phyloP scores from a whole-genome alignment of 345 rosid genomes.

The Luvunga scandens region DNA sequence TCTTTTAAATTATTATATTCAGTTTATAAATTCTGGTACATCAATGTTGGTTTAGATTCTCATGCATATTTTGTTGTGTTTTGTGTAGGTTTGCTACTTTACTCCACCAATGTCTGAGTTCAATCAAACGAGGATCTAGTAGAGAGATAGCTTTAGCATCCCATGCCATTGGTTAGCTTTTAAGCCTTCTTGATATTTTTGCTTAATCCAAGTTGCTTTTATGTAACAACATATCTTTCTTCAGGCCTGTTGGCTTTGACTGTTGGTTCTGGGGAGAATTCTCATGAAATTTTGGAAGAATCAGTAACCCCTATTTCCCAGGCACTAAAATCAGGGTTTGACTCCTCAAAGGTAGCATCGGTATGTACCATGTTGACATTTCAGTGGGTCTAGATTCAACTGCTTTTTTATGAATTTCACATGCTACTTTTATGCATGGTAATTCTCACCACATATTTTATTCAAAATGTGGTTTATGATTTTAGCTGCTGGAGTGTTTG shows the following conservation, averaged over 20 bases:
- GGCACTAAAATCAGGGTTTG: slow-evolving; percentile 65
- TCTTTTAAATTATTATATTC: not conserved
- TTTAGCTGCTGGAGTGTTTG: slow-evolving; percentile 76
- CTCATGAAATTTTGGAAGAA: slow-evolving; percentile 64
- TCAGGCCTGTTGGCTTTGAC: slow-evolving; percentile 85
- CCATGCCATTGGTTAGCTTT: slow-evolving; percentile 61
- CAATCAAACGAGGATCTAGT: slow-evolving; percentile 67
- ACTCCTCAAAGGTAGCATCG: slow-evolving; percentile 46
- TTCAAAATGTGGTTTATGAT: not conserved
- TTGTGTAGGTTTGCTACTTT: slow-evolving; percentile 73
- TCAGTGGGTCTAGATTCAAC: not conserved
- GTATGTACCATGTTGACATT: slow-evolving; percentile 29
- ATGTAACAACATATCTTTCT: slow-evolving; percentile 11
- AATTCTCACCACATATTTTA: not conserved
- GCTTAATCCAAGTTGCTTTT: not conserved
- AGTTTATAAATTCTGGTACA: not conserved
- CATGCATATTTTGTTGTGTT: slow-evolving; percentile 7
- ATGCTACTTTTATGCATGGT: not conserved
- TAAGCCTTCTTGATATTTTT: not conserved
- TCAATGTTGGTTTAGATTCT: not conserved
- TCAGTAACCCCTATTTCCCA: slow-evolving; percentile 59
- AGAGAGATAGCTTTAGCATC: slow-evolving; percentile 72
- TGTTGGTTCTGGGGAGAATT: slow-evolving; percentile 62
- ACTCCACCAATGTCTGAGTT: slow-evolving; percentile 67
- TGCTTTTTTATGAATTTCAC: not conserved